phyloP scores from a whole-genome alignment of 495 filamentous ascomycete genomes.

The Tuber brumale region DNA sequence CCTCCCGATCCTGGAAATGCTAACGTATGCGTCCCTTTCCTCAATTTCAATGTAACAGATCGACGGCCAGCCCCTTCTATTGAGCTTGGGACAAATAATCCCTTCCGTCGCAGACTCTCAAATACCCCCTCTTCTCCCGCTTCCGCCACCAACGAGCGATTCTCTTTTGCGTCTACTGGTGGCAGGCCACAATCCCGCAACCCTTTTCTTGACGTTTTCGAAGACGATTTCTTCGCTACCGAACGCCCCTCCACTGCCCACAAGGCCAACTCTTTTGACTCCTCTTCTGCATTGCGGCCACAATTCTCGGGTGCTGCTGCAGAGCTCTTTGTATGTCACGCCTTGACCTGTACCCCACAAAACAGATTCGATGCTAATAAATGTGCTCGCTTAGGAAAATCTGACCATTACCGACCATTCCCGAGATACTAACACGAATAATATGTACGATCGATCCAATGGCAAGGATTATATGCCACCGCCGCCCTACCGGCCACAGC shows the following conservation, averaged over 20 bases:
- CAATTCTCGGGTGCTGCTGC: conserved; percentile 59
- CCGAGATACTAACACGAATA: conserved; percentile 22
- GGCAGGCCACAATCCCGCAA: conserved; percentile 77
- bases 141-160: conserved; percentile 44
- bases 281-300: conserved; percentile 48
- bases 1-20: conserved; percentile 18
- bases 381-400: conserved; percentile 45
- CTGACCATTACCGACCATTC: conserved; percentile 44
- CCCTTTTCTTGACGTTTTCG: conserved; percentile 76
- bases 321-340: conserved; percentile 81
- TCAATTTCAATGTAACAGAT: conserved; percentile 37
- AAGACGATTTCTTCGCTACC: conserved; percentile 48
- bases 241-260: conserved; percentile 42
- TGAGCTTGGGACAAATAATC: conserved; percentile 87
- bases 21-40: conserved; percentile 32
- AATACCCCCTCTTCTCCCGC: conserved; percentile 58
- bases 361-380: conserved; percentile 20
- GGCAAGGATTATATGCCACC: conserved; percentile 41
- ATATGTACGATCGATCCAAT: neutral
- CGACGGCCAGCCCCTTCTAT: conserved; percentile 44
- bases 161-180: conserved; percentile 48
- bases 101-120: conserved; percentile 75
- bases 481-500: conserved; percentile 24
- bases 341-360: conserved; percentile 3
- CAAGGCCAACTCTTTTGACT: conserved; percentile 55